Evolutionary conservation across 345 rosid species (phyloP).

Genomic region (Murraya paniculata): DNA sequence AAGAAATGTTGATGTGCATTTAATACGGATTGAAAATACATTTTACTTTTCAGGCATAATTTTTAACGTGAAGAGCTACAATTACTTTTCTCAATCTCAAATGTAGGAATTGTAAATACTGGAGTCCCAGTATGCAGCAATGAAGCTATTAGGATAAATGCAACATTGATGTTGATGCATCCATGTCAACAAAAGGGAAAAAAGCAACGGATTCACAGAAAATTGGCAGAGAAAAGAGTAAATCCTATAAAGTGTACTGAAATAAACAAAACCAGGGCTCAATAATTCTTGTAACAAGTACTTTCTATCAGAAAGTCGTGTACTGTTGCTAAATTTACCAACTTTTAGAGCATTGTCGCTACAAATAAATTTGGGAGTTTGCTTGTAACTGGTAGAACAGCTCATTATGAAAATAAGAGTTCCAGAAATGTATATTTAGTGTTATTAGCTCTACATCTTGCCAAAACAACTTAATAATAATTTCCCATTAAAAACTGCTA

Average conservation of each 20-base stretch:
- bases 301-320: background rate
- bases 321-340: background rate
- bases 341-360: background rate
- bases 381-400: background rate
- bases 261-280: background rate
- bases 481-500: background rate
- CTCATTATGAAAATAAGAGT: background rate
- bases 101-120: background rate
- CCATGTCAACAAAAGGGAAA: background rate
- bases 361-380: background rate
- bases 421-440: background rate
- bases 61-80: background rate
- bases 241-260: background rate
- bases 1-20: background rate
- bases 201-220: background rate
- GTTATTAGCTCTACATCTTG: background rate
- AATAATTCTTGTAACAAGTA: background rate
- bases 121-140: background rate
- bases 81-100: background rate
- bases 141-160: background rate
- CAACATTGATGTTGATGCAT: background rate
- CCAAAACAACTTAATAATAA: background rate
- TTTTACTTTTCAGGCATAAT: background rate
- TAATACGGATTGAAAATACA: background rate
- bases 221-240: background rate